Evolutionary conservation across 768 basidiomycete genomes (phyloP), one percentile per base, ranked within the genome.

Genomic region (Chalciporus chontae): DNA sequence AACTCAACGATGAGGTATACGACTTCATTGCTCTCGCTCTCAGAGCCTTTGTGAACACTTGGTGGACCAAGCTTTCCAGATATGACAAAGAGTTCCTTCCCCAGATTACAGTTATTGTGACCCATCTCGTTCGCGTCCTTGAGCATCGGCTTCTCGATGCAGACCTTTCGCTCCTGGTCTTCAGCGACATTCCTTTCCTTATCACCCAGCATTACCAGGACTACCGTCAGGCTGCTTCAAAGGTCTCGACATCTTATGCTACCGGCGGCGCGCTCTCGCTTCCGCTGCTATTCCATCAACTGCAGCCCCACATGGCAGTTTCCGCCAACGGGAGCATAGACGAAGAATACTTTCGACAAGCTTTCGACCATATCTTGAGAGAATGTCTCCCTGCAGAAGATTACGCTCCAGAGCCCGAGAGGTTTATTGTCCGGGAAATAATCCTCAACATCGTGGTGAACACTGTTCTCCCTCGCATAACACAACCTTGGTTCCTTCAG

Each of bases 401-500:
- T 62, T 91, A 84, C 64, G 77, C 78, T 9, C 80, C 91, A 15
- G 66, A 68, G 34, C 67, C 83, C 1, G 90, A 96, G 70, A 79
- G 90, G n/a, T 75, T 79, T 52, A 87, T 97, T 51, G 70, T 90
- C 37, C 82, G 92, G 50, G 95, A 98, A 70, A 72, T 96, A 34
- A 60, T 95, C 26, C 78, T 91, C 60, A 87, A 88, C 57, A 75
- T 90, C 19, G 70, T 97, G 6, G 71, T 93, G 53, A 77, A 78
- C 42, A 82, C 84, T 54, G 68, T 87, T 21, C 61, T 87, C 21
- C 84, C 84, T 26, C 83, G 80, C 56, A 65, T 95, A 44, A 79
- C 82, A 6, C 87, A 96, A 64, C 87, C 90, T 0, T 97, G 94
- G 93, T 97, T 96, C 65, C 78, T 95, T 40, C 83, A 92, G 50